Base-by-base conservation (phyloP, 2,329 filamentous ascomycete species). In the Colletotrichum musae region DNA sequence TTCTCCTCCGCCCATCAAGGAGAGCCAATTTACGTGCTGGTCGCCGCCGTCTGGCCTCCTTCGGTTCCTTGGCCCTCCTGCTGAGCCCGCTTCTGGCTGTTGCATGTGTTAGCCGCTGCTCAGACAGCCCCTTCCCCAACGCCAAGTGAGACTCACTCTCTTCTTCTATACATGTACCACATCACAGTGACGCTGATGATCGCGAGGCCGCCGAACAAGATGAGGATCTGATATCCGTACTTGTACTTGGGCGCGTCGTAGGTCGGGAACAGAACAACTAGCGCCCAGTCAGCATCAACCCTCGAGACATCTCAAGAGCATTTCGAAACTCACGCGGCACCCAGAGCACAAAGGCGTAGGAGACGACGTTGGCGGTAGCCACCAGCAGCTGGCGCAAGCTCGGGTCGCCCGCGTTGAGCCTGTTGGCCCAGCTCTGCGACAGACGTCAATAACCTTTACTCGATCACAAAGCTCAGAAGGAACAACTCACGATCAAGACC, bases 181-280 rank as follows among this genome's bases (percentile, higher is more conserved):
- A 67, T 62, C 1, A 67, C 5, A 5, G 64, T 62, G 3, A 63
- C 64, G 3, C 64, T 62, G 2, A 74, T 32, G 5, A 77, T 72
- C 1, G 74, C 74, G 5, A 79, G 66, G 6, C 75, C 77, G 13
- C 77, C 77, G 54, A 76, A 79, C 6, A 79, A 50, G n/a, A 79
- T 77, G 53, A 78, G 54, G 24, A 78, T 70, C 63, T 79, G 77
- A 54, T 80, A 80, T 1, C 76, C 77, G 48, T 78, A 78, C 41
- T 76, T 74, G 66, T 80, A 80, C 16, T 77, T 72, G 6, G 78
- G 77, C 2, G 78, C 77, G 58, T 80, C 75, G 56, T 80, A 77
- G 0, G 77, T 78, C 7, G 77, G 77, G 58, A 79, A 79, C 2
- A 80, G 68, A 4, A 76, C 74, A 51, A 76, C 74, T 77, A 28